Conservation (phyloP, 2,329 filamentous ascomycete species). For the Aspergillus ustus region DNA sequence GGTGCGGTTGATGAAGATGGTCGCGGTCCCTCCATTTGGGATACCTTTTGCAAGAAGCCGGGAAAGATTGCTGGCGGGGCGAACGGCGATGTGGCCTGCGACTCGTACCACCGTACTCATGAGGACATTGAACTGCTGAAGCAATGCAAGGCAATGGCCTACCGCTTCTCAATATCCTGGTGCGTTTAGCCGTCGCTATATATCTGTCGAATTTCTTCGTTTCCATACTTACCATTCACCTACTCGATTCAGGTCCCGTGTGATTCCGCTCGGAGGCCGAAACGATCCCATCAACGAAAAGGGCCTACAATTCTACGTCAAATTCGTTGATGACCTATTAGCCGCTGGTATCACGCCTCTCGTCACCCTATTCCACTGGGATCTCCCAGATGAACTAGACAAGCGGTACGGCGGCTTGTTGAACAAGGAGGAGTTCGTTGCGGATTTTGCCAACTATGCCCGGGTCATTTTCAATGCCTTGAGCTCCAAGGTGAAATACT, state of each 20-base stretch:
- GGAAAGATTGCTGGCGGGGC: constrained; percentile 82
- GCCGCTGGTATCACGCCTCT: constrained; percentile 78
- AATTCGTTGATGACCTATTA: constrained; percentile 77
- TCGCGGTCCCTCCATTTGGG: constrained; percentile 84
- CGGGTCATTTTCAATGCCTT: constrained; percentile 75
- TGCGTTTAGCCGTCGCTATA: constrained; percentile 18
- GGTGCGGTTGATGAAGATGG: constrained; percentile 75
- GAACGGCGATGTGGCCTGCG: constrained; percentile 78
- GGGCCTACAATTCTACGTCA: constrained; percentile 77
- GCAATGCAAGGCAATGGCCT: constrained; percentile 71
- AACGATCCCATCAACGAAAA: constrained; percentile 79
- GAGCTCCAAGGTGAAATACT: constrained; percentile 76
- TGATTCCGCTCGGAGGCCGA: constrained; percentile 84
- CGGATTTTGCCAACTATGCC: constrained; percentile 80
- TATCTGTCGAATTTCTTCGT: neutral
- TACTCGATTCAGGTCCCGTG: constrained; percentile 58
- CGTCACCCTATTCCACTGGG: constrained; percentile 87
- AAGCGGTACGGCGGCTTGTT: constrained; percentile 80
- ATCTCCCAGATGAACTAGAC: constrained; percentile 77
- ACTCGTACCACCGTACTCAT: constrained; percentile 79
- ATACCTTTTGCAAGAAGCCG: constrained; percentile 79
- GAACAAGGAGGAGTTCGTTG: constrained; percentile 79
- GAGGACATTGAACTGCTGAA: constrained; percentile 81
- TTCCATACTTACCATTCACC: neutral
- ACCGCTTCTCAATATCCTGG: constrained; percentile 85